Percentiles rank a stretch among this genome's conserved stretches.
Conservation (phyloP, 169 alveolate genomes). For the Eimeria praecox region DNA sequence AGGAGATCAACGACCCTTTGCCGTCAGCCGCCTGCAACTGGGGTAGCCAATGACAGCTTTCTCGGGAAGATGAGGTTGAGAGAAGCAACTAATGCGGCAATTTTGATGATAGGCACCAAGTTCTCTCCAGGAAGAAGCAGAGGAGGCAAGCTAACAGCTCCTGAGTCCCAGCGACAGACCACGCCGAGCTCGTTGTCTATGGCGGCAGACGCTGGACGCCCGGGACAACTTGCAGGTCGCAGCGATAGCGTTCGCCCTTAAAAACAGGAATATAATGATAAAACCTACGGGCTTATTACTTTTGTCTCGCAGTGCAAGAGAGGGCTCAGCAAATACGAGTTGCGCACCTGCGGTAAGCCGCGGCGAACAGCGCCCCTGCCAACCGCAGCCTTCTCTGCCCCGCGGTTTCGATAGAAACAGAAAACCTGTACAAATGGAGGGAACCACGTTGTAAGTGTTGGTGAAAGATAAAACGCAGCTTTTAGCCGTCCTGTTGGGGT, state of each 20-base stretch:
- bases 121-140: neutral
- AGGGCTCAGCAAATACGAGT: constrained; percentile 7
- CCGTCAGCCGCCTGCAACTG: neutral
- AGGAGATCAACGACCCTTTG: neutral
- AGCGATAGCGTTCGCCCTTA: neutral
- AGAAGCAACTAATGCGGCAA: neutral
- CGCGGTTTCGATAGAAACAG: neutral
- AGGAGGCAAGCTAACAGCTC: neutral
- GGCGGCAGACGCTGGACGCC: constrained; percentile 2
- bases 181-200: constrained; percentile 34
- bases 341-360: constrained; percentile 74
- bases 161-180: constrained; percentile 27
- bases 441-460: neutral
- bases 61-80: neutral
- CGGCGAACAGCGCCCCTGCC: constrained; percentile 67
- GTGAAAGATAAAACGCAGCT: constrained; percentile 64
- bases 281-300: constrained; percentile 48
- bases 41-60: neutral
- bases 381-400: constrained; percentile 60
- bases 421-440: constrained; percentile 54
- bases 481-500: constrained; percentile 2
- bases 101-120: neutral
- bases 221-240: neutral
- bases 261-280: neutral
- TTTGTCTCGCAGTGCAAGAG: constrained; percentile 7